A percentile compares a stretch with the other conserved stretches of the same genome.
Conservation (phyloP, 2,329 filamentous ascomycete species). For the Didymella arachidicola region DNA sequence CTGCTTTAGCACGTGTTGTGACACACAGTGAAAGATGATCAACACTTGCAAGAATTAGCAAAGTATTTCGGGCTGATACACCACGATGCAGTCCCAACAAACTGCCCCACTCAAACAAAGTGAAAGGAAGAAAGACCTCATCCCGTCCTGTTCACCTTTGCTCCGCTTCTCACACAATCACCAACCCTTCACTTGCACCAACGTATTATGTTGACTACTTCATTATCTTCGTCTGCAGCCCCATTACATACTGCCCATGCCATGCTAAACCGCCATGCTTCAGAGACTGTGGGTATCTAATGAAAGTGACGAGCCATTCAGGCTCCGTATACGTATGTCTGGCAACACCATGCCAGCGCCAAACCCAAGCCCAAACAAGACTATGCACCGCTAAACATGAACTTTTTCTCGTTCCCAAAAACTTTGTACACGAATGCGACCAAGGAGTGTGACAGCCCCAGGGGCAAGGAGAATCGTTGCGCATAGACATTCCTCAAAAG, state of each 20-base stretch:
- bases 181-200: no score
- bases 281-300: conserved; percentile 1
- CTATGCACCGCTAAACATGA: conserved; percentile 2
- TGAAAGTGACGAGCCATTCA: conserved; percentile 1
- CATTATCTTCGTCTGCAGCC: not conserved
- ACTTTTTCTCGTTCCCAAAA: not conserved
- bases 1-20: not conserved
- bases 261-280: not conserved
- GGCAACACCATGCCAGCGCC: not conserved
- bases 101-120: not conserved
- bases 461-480: not conserved
- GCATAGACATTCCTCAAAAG: conserved; percentile 3
- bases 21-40: not conserved
- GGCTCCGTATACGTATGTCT: not conserved
- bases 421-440: not conserved
- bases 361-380: not conserved
- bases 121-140: not conserved
- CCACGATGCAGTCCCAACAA: no score
- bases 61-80: no score
- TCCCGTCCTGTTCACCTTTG: no score
- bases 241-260: not conserved
- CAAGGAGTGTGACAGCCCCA: not conserved
- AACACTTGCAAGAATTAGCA: no score
- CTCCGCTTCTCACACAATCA: no score
- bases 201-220: no score